Base-by-base conservation (phyloP, 257 asterid species). In the Lithospermum erythrorhizon region DNA sequence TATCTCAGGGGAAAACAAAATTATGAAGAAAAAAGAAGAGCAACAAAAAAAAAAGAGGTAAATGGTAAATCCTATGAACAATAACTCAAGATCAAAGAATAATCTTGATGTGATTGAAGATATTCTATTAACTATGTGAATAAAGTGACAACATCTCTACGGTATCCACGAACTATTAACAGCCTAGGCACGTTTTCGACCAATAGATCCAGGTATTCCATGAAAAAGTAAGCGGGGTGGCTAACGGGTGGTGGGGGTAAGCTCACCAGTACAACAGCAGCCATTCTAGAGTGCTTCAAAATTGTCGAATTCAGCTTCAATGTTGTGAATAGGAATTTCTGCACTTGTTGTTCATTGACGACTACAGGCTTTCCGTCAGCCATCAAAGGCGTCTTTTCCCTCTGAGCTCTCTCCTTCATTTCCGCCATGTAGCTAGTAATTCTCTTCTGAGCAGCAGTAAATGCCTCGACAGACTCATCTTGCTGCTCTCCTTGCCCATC, bases 131-230 rank as follows among this genome's bases (percentile, higher is more conserved):
- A 53, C 88, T 86, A 91, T 27, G 98, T 84, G 67, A 91, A 91
- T 83, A 91, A 79, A 41, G 98, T 91, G 62, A 91, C 97, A 22
- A 91, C 98, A 74, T 91, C 98, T 72, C 83, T 84, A 41, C 94
- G 85, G 69, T 91, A 91, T 23, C 98, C 98, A 58, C 98, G 67
- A 3, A 91, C 98, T 13, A 91, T 86, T 82, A 91, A 75, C 61
- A 91, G 88, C 79, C 98, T 84, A 10, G 93, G 97, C 77, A 91
- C 94, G 66, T 88, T 88, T 66, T 91, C 97, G 21, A 91, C 98
- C 85, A 91, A 78, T 21, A 86, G 73, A 55, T 91, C 98, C 98
- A 91, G 75, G 71, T 91, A 91, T 80, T 91, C 98, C 98, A 91
- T 91, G 68, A 86, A 91, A 67, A 88, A 88, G 63, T 87, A 86